Base-by-base conservation (phyloP, 148 eudicot genomes). In the Polygonum aviculare region DNA sequence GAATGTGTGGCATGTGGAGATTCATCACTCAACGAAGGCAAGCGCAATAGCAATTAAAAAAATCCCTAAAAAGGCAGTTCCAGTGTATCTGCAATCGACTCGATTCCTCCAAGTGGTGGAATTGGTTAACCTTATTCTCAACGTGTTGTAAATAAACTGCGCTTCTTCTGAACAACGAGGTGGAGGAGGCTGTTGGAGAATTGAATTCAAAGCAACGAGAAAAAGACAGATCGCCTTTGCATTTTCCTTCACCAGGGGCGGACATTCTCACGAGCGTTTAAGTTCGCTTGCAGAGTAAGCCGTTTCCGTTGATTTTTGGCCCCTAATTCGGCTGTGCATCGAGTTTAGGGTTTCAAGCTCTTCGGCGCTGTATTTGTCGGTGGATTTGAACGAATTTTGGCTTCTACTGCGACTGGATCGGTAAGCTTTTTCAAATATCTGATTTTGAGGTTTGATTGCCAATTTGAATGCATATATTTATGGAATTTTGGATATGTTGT, bases 331-430 rank as follows among this genome's bases (percentile, higher is more conserved):
- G 21, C 7, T 12, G 26, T 7, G 10, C 21, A 9, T 21, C 63
- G 22, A 57, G 26, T 57, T 21, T 67, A 35, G 72, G 72, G 72
- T 67, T 67, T 35, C 21, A 38, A 35, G 10, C 4, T 67, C 72
- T 36, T 35, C 72, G 8, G 21, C 45, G 44, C 4, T 67, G 16
- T 15, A 6, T 26, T 67, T 35, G 69, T 67, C 44, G 44, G 44
- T 67, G 19, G 72, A 67, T 67, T 67, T 67, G 38, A 38, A 67
- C 72, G 45, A 67, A 15, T 67, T 67, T 6, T 67, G 5, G 72
- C 44, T 6, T 67, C 7, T 14, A 1, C 72, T 67, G 72, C 45
- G 18, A 31, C 36, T 63, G 18, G 69, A 63, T 63, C 45, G 72
- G 72, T 67, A 38, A 35, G 41, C 19, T 67, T 67, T 45, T 67